Evolutionary conservation across 805 yeast species (phyloP), one percentile per base, ranked within the genome.

Genomic region (Candida orba): DNA sequence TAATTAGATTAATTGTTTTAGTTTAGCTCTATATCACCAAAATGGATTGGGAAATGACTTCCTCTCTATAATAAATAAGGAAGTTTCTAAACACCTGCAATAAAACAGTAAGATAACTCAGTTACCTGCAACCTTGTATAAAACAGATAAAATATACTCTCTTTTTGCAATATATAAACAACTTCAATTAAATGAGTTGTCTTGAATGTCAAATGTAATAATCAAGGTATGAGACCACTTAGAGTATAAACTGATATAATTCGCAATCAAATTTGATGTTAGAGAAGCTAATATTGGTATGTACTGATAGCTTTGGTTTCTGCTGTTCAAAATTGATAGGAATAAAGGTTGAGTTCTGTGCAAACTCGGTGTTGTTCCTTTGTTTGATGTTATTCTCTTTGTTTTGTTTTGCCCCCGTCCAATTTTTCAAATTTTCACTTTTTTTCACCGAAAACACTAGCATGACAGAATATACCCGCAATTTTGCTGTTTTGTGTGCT

Each of bases 131-230:
- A 8, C 22, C n/a, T 9, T 27, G 37, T 5, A 22, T 23, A 12
- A 24, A 33, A 31, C 36, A 32, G 30, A 32, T 30, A 13, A 20
- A 20, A 30, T n/a, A 36, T 15, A 23, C 39, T 23, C 23, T 30
- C 15, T 27, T 30, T 29, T 30, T 23, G 20, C 34, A 17, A 15
- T 31, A 31, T 34, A n/a, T 18, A 40, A 27, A 40, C 52, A 51
- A 50, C 53, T 40, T 36, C 53, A 49, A 50, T 48, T 43, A 43
- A 51, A 51, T 51, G 54, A 49, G 54, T 50, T 47, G 48, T 31
- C 13, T 34, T 20, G 13, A 14, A n/a, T 34, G 34, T 22, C 34
- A 24, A 36, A n/a, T 36, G 31, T n/a, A 32, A 32, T 32, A 32
- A 9, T 34, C 23, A 30, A 29, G 34, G 15, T 23, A 17, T 18